phyloP scores from a whole-genome alignment of 202 grass and related monocot species.

The Elaeis oleifera region DNA sequence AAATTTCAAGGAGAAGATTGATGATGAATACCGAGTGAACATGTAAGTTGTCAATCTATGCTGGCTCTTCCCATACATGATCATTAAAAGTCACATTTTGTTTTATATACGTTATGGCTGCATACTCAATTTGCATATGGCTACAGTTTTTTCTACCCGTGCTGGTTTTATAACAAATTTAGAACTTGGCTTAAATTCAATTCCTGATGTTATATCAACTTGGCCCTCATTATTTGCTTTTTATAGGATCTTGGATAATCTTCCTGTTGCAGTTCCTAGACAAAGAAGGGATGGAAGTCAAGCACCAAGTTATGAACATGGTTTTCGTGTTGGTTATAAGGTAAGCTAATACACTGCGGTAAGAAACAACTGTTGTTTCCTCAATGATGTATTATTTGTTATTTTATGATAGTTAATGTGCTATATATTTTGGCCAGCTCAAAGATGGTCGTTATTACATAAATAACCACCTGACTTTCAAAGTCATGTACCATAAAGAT shows the following conservation, averaged over 20 bases:
- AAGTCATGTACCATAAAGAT: conserved; percentile 92
- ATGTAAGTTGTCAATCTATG: conserved; percentile 54
- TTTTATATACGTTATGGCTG: no score
- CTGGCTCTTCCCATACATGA: neutral
- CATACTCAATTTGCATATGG: no score
- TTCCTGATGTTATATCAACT: no score
- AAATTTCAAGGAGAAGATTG: conserved; percentile 99
- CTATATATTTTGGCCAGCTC: conserved; percentile 36
- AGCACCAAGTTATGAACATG: conserved; percentile 77
- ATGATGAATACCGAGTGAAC: conserved; percentile 97
- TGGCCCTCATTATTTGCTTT: neutral
- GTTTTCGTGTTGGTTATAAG: conserved; percentile 94
- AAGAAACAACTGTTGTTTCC: no score
- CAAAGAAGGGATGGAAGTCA: conserved; percentile 80
- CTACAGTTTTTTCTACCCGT: no score
- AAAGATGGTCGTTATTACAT: conserved; percentile 94
- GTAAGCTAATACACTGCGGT: conserved; percentile 16
- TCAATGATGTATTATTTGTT: no score
- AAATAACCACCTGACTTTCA: conserved; percentile 97
- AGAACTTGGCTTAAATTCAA: no score
- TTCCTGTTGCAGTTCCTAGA: conserved; percentile 85
- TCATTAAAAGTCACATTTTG: no score
- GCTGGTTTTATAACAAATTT: no score
- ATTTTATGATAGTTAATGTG: neutral
- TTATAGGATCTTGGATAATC: conserved; percentile 94